Conservation (phyloP, 2,329 filamentous ascomycete species). For the Exophiala oligosperma region DNA sequence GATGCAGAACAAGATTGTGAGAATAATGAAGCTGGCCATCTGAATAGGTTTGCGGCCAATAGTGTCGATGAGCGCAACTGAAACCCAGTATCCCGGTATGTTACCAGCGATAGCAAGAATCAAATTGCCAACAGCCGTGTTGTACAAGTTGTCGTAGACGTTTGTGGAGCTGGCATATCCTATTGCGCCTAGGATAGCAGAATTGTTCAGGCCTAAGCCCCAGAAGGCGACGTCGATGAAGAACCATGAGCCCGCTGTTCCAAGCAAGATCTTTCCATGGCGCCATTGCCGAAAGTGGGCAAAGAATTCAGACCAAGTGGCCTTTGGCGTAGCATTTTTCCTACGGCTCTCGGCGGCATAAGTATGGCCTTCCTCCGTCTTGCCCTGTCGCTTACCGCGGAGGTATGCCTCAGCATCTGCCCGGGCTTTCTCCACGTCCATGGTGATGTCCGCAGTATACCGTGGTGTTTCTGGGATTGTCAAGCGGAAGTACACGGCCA, state of each 20-base stretch:
- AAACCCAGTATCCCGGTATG: constrained; percentile 33
- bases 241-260: constrained; percentile 34
- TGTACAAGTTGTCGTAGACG: constrained; percentile 33
- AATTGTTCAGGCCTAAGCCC: constrained; percentile 37
- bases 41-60: constrained; percentile 30
- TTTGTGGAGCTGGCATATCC: constrained; percentile 33
- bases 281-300: constrained; percentile 34
- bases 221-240: constrained; percentile 35
- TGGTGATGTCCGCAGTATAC: too few species aligned
- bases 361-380: too few species aligned
- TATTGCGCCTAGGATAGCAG: constrained; percentile 33
- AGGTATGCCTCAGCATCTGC: too few species aligned
- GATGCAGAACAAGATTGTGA: constrained; percentile 6
- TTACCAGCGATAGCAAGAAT: constrained; percentile 32
- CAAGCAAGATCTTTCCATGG: constrained; percentile 34
- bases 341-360: too few species aligned
- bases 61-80: constrained; percentile 31
- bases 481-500: constrained; percentile 28
- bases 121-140: constrained; percentile 35
- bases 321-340: too few species aligned
- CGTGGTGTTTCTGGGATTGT: constrained; percentile 26
- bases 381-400: too few species aligned
- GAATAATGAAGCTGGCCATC: constrained; percentile 27
- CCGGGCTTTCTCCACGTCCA: too few species aligned
- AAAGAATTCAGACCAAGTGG: too few species aligned